A percentile compares a stretch with the other conserved stretches of the same genome.
phyloP scores from a whole-genome alignment of 305 asterid species.

The Solanum hybrid region DNA sequence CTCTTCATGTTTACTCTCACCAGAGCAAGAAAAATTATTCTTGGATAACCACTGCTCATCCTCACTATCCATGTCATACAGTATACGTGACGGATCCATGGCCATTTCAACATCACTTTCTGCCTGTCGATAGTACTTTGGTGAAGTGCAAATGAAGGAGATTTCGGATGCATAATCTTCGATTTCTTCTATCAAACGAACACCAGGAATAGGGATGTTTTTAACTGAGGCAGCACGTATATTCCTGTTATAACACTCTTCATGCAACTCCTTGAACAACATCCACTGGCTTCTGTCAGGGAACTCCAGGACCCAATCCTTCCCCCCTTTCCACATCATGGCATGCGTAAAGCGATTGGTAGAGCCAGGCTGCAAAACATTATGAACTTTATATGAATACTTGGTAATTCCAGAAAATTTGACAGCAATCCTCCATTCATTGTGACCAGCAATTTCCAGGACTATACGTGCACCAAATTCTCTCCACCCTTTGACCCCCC shows the following conservation, averaged over 20 bases:
- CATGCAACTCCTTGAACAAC: constrained; percentile 94
- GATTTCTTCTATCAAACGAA: constrained; percentile 54
- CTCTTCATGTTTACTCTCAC: constrained; percentile 28
- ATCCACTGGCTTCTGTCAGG: constrained; percentile 91
- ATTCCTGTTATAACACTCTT: constrained; percentile 86
- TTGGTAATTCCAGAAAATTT: constrained; percentile 63
- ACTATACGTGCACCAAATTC: constrained; percentile 67
- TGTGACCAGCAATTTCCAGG: constrained; percentile 72
- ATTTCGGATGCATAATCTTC: constrained; percentile 41
- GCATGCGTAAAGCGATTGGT: constrained; percentile 95
- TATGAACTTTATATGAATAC: constrained; percentile 67
- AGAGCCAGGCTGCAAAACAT: constrained; percentile 81
- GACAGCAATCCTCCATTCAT: constrained; percentile 82
- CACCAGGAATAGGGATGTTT: constrained; percentile 96
- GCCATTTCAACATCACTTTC: constrained; percentile 95
- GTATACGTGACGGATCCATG: constrained; percentile 55
- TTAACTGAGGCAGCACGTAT: constrained; percentile 96
- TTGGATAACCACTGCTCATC: constrained; percentile 71
- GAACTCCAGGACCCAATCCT: constrained; percentile 95
- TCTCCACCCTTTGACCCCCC: constrained; percentile 92
- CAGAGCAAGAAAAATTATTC: constrained; percentile 14
- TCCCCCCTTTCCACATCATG: constrained; percentile 99
- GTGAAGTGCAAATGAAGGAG: constrained; percentile 46
- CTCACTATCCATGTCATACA: constrained; percentile 94
- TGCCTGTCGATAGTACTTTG: constrained; percentile 63